Base-by-base conservation (phyloP, 2,329 filamentous ascomycete genomes). In the Hymenotorrendiella dingleyae region DNA sequence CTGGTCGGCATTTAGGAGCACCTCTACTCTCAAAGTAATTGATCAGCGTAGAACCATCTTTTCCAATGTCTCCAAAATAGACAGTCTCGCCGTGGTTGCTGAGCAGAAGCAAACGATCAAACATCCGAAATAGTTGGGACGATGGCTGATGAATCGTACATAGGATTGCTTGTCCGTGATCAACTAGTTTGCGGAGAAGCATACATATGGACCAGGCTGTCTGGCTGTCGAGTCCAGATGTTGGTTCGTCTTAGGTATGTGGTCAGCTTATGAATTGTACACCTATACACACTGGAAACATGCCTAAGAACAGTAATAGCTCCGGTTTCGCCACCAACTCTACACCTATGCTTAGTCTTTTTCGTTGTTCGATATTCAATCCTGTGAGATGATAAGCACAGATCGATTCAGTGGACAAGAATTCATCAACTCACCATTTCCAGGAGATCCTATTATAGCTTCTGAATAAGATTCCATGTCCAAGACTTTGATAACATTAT, bases 81-180 rank as follows among this genome's bases (percentile, higher is more conserved):
- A 29, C 26, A 2, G 84, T 87, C 58, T 72, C 75, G 39, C 86
- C 86, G 40, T 85, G 84, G 57, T 77, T 80, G 26, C 81, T 80
- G 12, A 91, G 68, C 67, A 91, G 85, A 17, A 90, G 71, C 6
- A 93, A 74, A 44, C 83, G 76, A 56, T 91, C 85, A 61, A 93
- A 96, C 42, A 85, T 82, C 63, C 94, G 86, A 71, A 95, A 94
- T 42, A 95, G 73, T 75, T 93, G 87, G 24, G 88, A 87, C 8
- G 86, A 93, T 7, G 90, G 89, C 64, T 96, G 90, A 61, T 96
- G 90, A 48, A 96, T 95, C 3, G 90, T 95, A 67, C 89, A 94
- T 12, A 96, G 78, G 63, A 96, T 86, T 35, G 90, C 88, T 62
- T 93, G 86, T 12, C 90, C 89, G 51, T 80, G 82, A 62, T 89